Base-by-base conservation (phyloP, 139 green algal genomes). In the Chlamydomonas schloesseri region DNA sequence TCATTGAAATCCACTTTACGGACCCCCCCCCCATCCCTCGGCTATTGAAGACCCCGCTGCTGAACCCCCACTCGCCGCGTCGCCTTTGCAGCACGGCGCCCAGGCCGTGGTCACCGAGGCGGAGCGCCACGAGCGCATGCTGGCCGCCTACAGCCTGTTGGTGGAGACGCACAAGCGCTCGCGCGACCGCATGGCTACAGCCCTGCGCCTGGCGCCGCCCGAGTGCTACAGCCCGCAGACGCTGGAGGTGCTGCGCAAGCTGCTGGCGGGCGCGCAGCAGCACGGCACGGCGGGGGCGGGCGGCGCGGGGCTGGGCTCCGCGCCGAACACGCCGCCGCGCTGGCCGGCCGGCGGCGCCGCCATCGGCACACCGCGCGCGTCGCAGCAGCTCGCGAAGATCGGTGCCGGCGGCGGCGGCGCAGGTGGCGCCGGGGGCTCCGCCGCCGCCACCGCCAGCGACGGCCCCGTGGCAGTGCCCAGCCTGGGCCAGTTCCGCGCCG, bases 221-320 rank as follows among this genome's bases (percentile, higher is more conserved):
- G 80, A 86, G 50, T 86, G 80, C 80, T 86, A 42, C 47, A 68
- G 67, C 50, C 80, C 80, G 10, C 80, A 86, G 80, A 86, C 55
- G 67, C 68, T 86, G 3, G 80, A 77, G 29, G 78, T 84, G 42
- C 65, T 84, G 42, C 64, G 78, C 0, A 37, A 42, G 31, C 78
- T 84, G 42, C 78, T 84, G 2, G 42, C 64, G 3, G 50, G 42
- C 14, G 28, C n/a, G n/a, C n/a, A 50, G 42, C 42, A 50, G 42
- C 42, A 50, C 42, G 42, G 42, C 42, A 8, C 42, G 42, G 42
- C 6, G 6, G 8, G 6, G 42, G 42, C 6, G 42, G 42, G 5
- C 6, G 42, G 42, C 42, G 42, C 42, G 42, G 42, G 42, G 42
- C 42, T 50, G 42, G 42, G 42, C 42, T 50, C 64, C 18, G 29